A percentile compares a stretch with the other conserved stretches of the same genome.
These are phyloP conservation scores for Linaria vulgaris DNA, from an alignment of 257 asterid species.

Conservation along the genomic window DNA sequence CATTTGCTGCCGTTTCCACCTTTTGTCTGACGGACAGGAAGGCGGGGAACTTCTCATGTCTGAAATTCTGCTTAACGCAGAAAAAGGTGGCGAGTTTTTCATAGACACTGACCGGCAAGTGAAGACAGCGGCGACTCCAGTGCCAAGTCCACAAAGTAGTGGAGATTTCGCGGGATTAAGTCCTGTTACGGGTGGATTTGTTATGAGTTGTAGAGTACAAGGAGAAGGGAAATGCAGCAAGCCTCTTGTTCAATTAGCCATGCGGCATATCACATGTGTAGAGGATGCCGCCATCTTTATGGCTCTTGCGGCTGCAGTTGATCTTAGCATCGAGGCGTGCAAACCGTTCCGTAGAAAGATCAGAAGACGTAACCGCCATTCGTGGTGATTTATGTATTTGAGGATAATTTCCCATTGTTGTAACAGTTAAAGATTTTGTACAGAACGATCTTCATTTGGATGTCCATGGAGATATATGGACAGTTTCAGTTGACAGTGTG, in stretches of 20 bases:
- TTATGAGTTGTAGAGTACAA: slow-evolving; percentile 84
- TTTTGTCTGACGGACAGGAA: slow-evolving; percentile 66
- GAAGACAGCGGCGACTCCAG: slow-evolving; percentile 47
- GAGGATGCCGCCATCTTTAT: slow-evolving; percentile 97
- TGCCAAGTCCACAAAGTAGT: slow-evolving; percentile 85
- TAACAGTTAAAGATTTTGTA: slow-evolving; percentile 30
- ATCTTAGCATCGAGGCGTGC: slow-evolving; percentile 90
- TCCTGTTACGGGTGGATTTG: slow-evolving; percentile 74
- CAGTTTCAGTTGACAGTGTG: slow-evolving; percentile 10
- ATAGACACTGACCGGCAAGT: slow-evolving; percentile 79
- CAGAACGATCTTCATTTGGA: slow-evolving; percentile 30
- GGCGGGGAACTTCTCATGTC: slow-evolving; percentile 76
- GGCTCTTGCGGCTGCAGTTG: slow-evolving; percentile 97
- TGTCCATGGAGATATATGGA: slow-evolving; percentile 6
- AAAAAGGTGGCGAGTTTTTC: slow-evolving; percentile 88
- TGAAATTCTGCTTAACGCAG: slow-evolving; percentile 64
- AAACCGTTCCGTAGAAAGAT: slow-evolving; percentile 72
- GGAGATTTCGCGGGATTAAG: slow-evolving; percentile 68
- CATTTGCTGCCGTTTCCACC: slow-evolving; percentile 81
- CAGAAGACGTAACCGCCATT: slow-evolving; percentile 57
- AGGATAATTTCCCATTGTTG: slow-evolving; percentile 21
- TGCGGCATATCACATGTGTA: slow-evolving; percentile 84
- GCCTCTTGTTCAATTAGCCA: slow-evolving; percentile 83
- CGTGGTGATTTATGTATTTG: slow-evolving; percentile 49
- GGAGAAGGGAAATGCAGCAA: slow-evolving; percentile 86